Base-by-base conservation (phyloP, 2,329 filamentous ascomycete species). In the Colletotrichum destructivum region DNA sequence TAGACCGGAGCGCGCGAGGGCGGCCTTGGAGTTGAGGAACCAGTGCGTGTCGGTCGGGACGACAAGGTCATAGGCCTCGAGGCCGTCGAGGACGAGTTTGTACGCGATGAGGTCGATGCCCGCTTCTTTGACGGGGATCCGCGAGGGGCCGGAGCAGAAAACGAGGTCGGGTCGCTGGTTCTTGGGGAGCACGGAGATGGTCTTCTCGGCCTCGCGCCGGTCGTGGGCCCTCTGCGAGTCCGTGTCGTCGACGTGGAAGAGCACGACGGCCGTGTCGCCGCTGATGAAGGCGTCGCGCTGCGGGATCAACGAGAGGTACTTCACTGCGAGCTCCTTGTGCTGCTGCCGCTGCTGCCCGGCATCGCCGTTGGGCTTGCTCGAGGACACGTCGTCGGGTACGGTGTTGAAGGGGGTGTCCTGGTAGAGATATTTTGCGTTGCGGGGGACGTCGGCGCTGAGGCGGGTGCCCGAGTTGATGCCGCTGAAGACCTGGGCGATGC, bases 351-450 rank as follows among this genome's bases (percentile, higher is more conserved):
- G 31, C 31, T 11, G 31, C 31, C 8, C 8, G 31, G 5, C 31
- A 9, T 75, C 74, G 47, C 68, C 55, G 11, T 49, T 55, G 0
- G 46, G 38, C 15, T 13, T 21, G 31, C 55, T 40, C n/a, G 21
- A 21, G 31, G 46, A 23, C 18, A 60, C 26, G 9, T 77, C 56
- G n/a, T 68, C 65, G 4, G 75, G 66, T 1, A 73, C 71, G 18
- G 75, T 76, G 71, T 77, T 79, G 67, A 81, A 80, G 38, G 75
- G 74, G 7, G 75, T 76, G 71, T 83, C 81, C 49, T 83, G 79
- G 64, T 83, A 83, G 16, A 82, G 76, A 54, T 78, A 83, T 66
- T 82, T 83, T 16, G 75, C 76, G 65, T 82, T 83, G 11, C 79
- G 76, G 1, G 79, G 78, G 16, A 82, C 75, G 64, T 77, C 69